Conservation (phyloP, 1,284 basidiomycete genomes). For the Singerocomus rubriflavus region DNA sequence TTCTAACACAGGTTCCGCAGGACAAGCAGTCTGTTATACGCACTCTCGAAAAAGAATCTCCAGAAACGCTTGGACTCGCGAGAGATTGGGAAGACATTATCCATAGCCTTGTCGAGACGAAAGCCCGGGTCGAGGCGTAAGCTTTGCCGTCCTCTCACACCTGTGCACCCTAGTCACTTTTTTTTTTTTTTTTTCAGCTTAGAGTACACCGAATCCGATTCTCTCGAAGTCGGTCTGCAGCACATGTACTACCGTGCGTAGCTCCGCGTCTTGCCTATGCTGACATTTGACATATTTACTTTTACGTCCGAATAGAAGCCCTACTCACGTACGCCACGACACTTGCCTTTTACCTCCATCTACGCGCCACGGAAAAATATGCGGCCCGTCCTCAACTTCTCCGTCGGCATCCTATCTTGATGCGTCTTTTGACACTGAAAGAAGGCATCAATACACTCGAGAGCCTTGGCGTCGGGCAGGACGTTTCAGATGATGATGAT, state of each 20-base stretch:
- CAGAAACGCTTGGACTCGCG: conserved; percentile 74
- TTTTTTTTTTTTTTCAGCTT: conserved; percentile 37
- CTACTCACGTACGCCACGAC: conserved; percentile 88
- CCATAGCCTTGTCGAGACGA: conserved; percentile 50
- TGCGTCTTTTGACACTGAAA: conserved; percentile 83
- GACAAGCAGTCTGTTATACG: conserved; percentile 67
- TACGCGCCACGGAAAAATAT: conserved; percentile 71
- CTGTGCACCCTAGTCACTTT: background rate
- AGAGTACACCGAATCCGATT: conserved; percentile 44
- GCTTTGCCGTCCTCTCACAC: conserved; percentile 23
- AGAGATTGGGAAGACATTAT: conserved; percentile 74
- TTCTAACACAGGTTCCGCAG: conserved; percentile 38
- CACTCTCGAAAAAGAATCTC: conserved; percentile 76
- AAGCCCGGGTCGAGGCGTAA: conserved; percentile 56
- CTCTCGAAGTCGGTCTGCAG: conserved; percentile 59
- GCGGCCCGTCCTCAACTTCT: conserved; percentile 61
- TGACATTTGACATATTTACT: conserved; percentile 1
- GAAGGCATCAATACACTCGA: conserved; percentile 81
- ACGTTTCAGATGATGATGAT: conserved; percentile 47
- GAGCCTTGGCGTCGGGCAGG: conserved; percentile 65
- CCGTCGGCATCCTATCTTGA: conserved; percentile 74
- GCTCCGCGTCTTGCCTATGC: background rate
- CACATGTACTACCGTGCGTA: conserved; percentile 76
- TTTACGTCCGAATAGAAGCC: conserved; percentile 55
- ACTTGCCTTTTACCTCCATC: conserved; percentile 90